phyloP scores from a whole-genome alignment of 1,284 basidiomycete species.

The Cryptococcus deneoformans region DNA sequence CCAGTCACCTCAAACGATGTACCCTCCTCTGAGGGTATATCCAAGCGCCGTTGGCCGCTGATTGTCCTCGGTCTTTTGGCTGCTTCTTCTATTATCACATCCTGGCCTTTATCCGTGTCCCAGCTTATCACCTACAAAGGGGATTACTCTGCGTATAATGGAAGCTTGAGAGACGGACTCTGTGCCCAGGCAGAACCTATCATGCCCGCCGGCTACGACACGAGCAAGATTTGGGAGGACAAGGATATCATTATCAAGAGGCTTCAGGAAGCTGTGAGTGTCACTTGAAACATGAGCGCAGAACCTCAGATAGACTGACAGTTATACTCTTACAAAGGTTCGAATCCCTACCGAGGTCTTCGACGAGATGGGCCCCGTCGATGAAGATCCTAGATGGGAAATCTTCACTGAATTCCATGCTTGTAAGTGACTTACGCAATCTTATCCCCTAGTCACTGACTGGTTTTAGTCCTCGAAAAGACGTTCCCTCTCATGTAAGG shows the following conservation, averaged over 20 bases:
- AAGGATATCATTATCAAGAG: conserved; percentile 35
- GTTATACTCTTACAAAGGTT: conserved; percentile 4
- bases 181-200: conserved; percentile 26
- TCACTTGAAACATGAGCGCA: not conserved
- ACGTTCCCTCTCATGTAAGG: conserved; percentile 44
- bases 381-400: conserved; percentile 45
- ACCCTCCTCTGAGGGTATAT: not conserved
- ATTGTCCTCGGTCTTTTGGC: conserved; percentile 10
- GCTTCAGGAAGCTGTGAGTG: conserved; percentile 23
- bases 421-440: conserved; percentile 19
- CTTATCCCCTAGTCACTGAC: not conserved
- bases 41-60: conserved; percentile 11
- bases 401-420: conserved; percentile 43
- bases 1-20: conserved; percentile 8
- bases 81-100: conserved; percentile 7
- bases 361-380: conserved; percentile 46
- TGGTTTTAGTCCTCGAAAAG: conserved; percentile 27
- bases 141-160: not conserved
- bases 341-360: conserved; percentile 46
- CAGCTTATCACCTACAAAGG: not conserved
- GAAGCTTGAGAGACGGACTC: conserved; percentile 1
- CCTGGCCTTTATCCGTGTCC: conserved; percentile 6
- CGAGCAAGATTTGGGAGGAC: conserved; percentile 17
- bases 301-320: not conserved
- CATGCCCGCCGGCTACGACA: conserved; percentile 19